These are phyloP conservation scores for Debaryomycetaceae sp. DNA, from an alignment of 1,139 yeast genomes.

Conservation along the genomic window DNA sequence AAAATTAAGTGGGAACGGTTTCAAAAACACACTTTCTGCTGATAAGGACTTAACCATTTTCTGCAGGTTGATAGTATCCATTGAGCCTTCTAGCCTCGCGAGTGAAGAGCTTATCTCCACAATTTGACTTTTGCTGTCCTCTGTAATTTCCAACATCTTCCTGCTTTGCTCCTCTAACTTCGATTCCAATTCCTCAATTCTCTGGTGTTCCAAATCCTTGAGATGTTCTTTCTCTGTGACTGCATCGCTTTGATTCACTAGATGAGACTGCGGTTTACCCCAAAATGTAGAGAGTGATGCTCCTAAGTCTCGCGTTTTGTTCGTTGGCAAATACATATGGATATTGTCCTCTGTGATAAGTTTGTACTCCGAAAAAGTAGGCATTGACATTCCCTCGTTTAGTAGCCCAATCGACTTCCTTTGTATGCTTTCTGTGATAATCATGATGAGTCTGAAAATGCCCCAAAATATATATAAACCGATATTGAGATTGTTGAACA, in stretches of 20 bases:
- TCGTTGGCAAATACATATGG: constrained; percentile 4
- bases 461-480: constrained; percentile 29
- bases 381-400: constrained; percentile 2
- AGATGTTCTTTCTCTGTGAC: neutral
- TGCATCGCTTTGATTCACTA: neutral
- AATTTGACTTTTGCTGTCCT: constrained; percentile 3
- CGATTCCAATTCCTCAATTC: constrained; percentile 1
- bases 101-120: constrained; percentile 3
- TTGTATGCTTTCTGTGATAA: constrained; percentile 4
- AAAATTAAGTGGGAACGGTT: constrained; percentile 7
- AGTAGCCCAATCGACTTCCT: constrained; percentile 1
- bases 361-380: constrained; percentile 6
- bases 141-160: constrained; percentile 2
- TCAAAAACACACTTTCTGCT: constrained; percentile 2
- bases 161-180: constrained; percentile 1
- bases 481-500: constrained; percentile 32
- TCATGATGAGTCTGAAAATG: constrained; percentile 15
- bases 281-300: constrained; percentile 6
- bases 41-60: neutral
- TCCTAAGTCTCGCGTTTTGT: constrained; percentile 2
- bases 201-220: neutral
- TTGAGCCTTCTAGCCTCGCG: constrained; percentile 3
- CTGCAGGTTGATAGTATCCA: neutral
- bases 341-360: constrained; percentile 9
- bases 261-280: neutral